Base-by-base conservation (phyloP, 108 stramenopile species). In the Discostella stelligeroides region DNA sequence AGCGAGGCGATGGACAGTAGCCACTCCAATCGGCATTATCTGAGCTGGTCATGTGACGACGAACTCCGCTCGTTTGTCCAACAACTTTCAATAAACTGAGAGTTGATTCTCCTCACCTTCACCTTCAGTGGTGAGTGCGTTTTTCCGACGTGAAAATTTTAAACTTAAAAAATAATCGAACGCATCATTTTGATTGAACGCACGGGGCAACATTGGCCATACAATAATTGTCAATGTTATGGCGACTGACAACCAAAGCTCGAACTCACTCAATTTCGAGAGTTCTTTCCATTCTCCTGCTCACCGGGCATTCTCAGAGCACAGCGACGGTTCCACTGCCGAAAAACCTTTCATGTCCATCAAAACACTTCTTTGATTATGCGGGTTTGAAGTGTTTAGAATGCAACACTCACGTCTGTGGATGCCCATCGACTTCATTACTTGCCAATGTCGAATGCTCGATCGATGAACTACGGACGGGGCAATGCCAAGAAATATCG, bases 1-100 rank as follows among this genome's bases (percentile, higher is more conserved):
- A 65, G 46, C 57, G 30, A 21, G 53, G 29, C 0, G 57, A 24
- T 9, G 75, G 15, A 8, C 78, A 76, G 45, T 50, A 68, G 12
- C 85, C 85, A n/a, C 75, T 73, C 85, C 85, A 86, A 43, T 86
- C 85, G 15, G 80, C 80, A 56, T 78, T 66, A 12, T 68, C 17
- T 60, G 37, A 20, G 46, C 14, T 5, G 30, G 20, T 25, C 30
- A 47, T 54, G 11, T 27, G 8, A n/a, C n/a, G n/a, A n/a, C n/a
- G n/a, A n/a, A n/a, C n/a, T n/a, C n/a, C n/a, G n/a, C n/a, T n/a
- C n/a, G n/a, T n/a, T n/a, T n/a, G n/a, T n/a, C n/a, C n/a, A n/a
- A n/a, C n/a, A n/a, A n/a, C n/a, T n/a, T n/a, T n/a, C n/a, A n/a
- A n/a, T n/a, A n/a, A n/a, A n/a, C 24, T 25, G 63, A 20, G 18